phyloP scores from a whole-genome alignment of 106 monocot species.

The Dioscorea dumetorum region DNA sequence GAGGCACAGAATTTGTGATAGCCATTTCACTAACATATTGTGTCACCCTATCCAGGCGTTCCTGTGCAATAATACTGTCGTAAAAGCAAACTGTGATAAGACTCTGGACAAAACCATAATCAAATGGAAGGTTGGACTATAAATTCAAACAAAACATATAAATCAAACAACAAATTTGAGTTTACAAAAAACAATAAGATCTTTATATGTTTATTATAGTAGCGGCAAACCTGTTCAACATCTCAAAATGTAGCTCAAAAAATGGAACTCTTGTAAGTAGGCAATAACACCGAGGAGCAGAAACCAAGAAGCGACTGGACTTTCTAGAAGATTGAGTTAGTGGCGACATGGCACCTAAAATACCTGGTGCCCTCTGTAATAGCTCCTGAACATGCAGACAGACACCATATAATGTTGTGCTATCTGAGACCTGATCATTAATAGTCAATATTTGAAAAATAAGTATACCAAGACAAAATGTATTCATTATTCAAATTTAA shows the following conservation, averaged over 20 bases:
- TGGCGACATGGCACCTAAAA: constrained; percentile 67
- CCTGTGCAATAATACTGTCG: constrained; percentile 86
- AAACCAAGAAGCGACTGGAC: constrained; percentile 69
- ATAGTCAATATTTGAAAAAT: neutral
- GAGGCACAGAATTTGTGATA: constrained; percentile 41
- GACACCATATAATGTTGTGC: constrained; percentile 86
- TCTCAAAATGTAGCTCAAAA: constrained; percentile 97
- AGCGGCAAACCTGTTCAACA: constrained; percentile 85
- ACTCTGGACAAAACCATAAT: neutral
- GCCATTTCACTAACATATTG: constrained; percentile 75
- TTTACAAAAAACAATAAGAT: neutral
- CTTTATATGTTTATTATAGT: neutral
- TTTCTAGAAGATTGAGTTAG: constrained; percentile 31
- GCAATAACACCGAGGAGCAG: constrained; percentile 98
- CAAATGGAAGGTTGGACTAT: neutral
- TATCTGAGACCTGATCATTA: constrained; percentile 67
- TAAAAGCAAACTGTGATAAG: constrained; percentile 7
- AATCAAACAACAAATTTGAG: neutral
- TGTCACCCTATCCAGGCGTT: constrained; percentile 88
- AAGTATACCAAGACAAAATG: neutral
- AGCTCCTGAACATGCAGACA: constrained; percentile 89
- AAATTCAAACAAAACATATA: neutral
- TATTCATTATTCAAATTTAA: no score
- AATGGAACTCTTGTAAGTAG: constrained; percentile 90
- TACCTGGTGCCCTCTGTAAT: constrained; percentile 86